These are phyloP conservation scores for Thozetella sp. DNA, from an alignment of 495 filamentous ascomycete species.

Conservation along the genomic window DNA sequence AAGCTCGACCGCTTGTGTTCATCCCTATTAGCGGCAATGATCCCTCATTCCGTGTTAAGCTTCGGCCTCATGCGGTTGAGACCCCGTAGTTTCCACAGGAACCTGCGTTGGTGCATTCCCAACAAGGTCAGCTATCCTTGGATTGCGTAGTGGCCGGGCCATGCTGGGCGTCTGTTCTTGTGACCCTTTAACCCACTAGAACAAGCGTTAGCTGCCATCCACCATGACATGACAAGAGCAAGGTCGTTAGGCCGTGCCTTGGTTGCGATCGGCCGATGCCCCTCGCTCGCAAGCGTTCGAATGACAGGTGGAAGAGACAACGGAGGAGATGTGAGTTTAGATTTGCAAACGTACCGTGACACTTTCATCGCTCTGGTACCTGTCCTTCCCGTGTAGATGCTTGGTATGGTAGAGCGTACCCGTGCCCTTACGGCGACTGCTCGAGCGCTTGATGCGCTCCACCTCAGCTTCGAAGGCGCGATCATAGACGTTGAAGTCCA, in stretches of 20 bases:
- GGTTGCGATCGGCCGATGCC: too few relatives aligned
- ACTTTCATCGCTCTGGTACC: not conserved
- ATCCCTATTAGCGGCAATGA: too few relatives aligned
- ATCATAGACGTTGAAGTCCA: constrained; percentile 86
- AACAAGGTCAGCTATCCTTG: not conserved
- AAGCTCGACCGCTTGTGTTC: not conserved
- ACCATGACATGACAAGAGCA: too few relatives aligned
- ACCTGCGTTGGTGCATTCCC: not conserved
- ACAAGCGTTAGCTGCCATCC: too few relatives aligned
- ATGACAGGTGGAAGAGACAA: too few relatives aligned
- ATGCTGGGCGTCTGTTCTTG: not conserved
- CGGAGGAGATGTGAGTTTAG: too few relatives aligned
- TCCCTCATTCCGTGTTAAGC: not conserved
- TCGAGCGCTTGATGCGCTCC: constrained; percentile 59
- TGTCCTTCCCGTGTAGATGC: not conserved
- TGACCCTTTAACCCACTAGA: not conserved
- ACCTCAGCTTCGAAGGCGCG: constrained; percentile 82
- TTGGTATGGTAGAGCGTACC: not conserved
- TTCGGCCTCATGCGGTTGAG: not conserved
- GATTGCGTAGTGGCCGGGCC: not conserved
- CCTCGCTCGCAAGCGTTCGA: too few relatives aligned
- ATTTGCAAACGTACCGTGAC: not conserved
- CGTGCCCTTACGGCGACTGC: constrained; percentile 11
- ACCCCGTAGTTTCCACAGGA: not conserved
- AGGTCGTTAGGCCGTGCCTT: too few relatives aligned